Evolutionary conservation across 73 alveolate genomes (phyloP), one percentile per base, ranked within the genome.

Genomic region (Paramecium sexaurelia): DNA sequence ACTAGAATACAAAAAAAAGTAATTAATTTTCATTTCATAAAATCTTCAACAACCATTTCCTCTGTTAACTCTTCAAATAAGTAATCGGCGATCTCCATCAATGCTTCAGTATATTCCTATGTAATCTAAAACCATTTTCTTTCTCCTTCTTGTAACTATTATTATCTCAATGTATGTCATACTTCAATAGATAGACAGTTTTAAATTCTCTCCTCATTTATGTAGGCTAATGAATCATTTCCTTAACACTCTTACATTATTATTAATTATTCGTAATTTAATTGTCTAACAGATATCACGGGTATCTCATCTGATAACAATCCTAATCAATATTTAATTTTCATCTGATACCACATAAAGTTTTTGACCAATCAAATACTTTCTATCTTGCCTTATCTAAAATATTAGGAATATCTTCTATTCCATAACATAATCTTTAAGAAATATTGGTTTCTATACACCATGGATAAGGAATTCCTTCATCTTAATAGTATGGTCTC

Each of bases 391-490:
- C 83, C 40, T 29, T 86, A 35, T 86, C 93, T 15, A 86, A 17
- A 10, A 86, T 33, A 26, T 56, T 61, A 9, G 24, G 36, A 0
- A 86, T 15, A 24, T 86, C 71, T 13, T 86, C 85, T 20, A 33
- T 29, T 26, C 68, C 71, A 19, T 55, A 55, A 33, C 9, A 22
- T 36, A 71, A 55, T 57, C 68, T 40, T 33, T 40, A 33, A 22
- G 71, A 75, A 35, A 56, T 55, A 19, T 84, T 56, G 27, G 67
- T 51, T 17, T 51, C 67, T n/a, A 56, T 22, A 32, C 78, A 61
- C 93, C 93, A 86, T 27, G 93, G 85, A 67, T 86, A 86, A 26
- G 93, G 93, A 22, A 75, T 39, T 6, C 93, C 93, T 19, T 75
- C 71, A 35, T 56, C 83, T 40, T 55, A 35, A 20, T 57, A 86